phyloP scores from a whole-genome alignment of 2,329 filamentous ascomycete species.

The Monosporascus sp. region DNA sequence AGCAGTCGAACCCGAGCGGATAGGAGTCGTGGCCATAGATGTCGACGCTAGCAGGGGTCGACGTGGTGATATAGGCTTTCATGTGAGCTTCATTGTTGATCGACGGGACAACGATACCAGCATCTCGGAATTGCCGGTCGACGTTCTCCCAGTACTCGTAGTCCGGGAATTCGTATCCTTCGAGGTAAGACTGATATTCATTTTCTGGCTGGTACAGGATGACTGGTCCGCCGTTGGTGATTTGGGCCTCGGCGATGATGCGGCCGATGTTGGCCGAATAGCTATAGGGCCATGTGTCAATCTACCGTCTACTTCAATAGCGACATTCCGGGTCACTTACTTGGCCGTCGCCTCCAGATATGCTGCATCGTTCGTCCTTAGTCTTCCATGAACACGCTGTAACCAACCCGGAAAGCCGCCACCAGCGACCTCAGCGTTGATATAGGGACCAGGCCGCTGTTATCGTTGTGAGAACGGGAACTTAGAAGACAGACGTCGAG shows the following conservation, averaged over 20 bases:
- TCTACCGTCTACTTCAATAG: no score
- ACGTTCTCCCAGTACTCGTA: slow-evolving; percentile 65
- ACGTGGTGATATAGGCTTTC: slow-evolving; percentile 45
- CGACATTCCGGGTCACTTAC: slow-evolving; percentile 44
- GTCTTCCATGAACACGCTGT: slow-evolving; percentile 56
- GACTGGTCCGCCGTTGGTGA: slow-evolving; percentile 74
- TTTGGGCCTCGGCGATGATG: slow-evolving; percentile 68
- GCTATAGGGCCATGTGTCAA: slow-evolving; percentile 21
- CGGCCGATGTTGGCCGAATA: slow-evolving; percentile 57
- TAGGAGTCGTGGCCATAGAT: slow-evolving; percentile 31
- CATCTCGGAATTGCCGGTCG: slow-evolving; percentile 59
- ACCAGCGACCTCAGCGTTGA: slow-evolving; percentile 71
- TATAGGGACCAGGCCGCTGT: slow-evolving; percentile 59
- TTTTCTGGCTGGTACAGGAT: slow-evolving; percentile 78
- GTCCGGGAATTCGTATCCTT: slow-evolving; percentile 53
- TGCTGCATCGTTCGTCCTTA: slow-evolving; percentile 56
- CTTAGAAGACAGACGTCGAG: no score
- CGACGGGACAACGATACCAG: slow-evolving; percentile 67
- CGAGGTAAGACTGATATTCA: slow-evolving; percentile 56
- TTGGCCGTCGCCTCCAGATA: slow-evolving; percentile 57
- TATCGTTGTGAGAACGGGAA: no score
- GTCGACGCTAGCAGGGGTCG: slow-evolving; percentile 54
- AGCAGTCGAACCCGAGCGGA: slow-evolving; percentile 38
- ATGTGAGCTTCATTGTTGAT: slow-evolving; percentile 60
- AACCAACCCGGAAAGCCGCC: slow-evolving; percentile 80